These are phyloP conservation scores for Cyclocybe cylindracea DNA, from an alignment of 768 basidiomycete genomes.

Conservation along the genomic window DNA sequence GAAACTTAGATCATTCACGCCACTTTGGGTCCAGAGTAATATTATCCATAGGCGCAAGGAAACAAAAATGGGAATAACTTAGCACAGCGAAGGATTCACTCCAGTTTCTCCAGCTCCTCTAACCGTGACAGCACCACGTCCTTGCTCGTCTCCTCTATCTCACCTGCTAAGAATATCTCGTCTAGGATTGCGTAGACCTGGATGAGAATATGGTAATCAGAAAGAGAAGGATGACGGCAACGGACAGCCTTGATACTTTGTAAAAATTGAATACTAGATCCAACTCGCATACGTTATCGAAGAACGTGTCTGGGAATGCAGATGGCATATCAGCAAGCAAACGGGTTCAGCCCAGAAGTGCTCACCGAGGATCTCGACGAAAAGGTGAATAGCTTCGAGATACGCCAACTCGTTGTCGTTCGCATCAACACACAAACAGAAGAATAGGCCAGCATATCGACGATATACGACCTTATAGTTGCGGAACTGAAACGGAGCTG, in stretches of 20 bases:
- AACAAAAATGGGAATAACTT: constrained; percentile 8
- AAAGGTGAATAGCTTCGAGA: constrained; percentile 96
- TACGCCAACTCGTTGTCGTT: constrained; percentile 99
- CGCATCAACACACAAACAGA: constrained; percentile 95
- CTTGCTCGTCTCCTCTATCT: constrained; percentile 98
- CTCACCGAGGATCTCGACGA: constrained; percentile 95
- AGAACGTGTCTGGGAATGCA: constrained; percentile 78
- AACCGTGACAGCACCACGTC: constrained; percentile 90
- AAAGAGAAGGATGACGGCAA: background rate
- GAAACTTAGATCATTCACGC: background rate
- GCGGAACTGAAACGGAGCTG: constrained; percentile 65
- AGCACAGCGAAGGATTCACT: constrained; percentile 41
- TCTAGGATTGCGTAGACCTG: constrained; percentile 98
- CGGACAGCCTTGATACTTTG: constrained; percentile 42
- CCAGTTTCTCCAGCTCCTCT: constrained; percentile 92
- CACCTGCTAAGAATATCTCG: constrained; percentile 97
- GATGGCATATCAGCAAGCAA: constrained; percentile 2
- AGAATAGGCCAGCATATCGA: constrained; percentile 96
- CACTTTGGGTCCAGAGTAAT: background rate
- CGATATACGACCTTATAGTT: constrained; percentile 98
- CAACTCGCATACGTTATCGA: constrained; percentile 97
- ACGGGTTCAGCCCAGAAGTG: constrained; percentile 1
- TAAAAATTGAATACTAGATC: constrained; percentile 99
- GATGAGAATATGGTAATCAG: background rate
- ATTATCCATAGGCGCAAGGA: background rate